These are phyloP conservation scores for Barnettozyma hawaiiensis DNA, from an alignment of 1,139 yeast genomes.

Conservation along the genomic window DNA sequence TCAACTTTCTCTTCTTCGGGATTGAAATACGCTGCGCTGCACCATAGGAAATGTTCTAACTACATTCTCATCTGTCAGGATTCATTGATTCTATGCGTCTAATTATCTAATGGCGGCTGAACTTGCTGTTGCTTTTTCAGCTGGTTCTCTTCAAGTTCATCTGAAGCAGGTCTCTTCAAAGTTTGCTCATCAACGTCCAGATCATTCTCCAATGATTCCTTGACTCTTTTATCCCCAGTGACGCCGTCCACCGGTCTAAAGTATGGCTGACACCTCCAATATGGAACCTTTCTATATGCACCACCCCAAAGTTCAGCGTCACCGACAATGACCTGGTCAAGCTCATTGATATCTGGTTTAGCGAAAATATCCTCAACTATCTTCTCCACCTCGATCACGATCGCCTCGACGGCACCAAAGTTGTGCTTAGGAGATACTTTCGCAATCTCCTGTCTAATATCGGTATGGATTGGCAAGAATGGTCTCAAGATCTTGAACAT, in stretches of 20 bases:
- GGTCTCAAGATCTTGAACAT: constrained; percentile 81
- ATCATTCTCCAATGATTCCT: constrained; percentile 26
- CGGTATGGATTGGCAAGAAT: constrained; percentile 68
- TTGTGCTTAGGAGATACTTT: constrained; percentile 38
- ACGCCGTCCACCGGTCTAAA: constrained; percentile 81
- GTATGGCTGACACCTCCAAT: constrained; percentile 96
- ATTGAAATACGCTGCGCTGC: no score
- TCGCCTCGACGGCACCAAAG: constrained; percentile 59
- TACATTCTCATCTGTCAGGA: no score
- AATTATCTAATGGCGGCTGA: no score
- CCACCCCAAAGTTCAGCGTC: constrained; percentile 72
- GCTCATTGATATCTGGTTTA: constrained; percentile 37
- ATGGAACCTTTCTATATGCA: constrained; percentile 74
- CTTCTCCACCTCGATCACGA: constrained; percentile 63
- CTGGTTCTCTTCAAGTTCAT: constrained; percentile 5
- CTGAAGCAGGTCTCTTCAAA: constrained; percentile 13
- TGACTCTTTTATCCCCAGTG: constrained; percentile 40
- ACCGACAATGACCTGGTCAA: constrained; percentile 52
- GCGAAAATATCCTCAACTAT: constrained; percentile 53
- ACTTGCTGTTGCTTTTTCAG: constrained; percentile 10
- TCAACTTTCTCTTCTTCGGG: no score
- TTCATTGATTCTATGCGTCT: no score
- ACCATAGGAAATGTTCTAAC: no score
- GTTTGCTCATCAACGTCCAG: constrained; percentile 7
- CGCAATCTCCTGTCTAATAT: constrained; percentile 72